These are phyloP conservation scores for Mucor racemosus DNA, from an alignment of 371 early-diverging fungal genomes.

Conservation along the genomic window DNA sequence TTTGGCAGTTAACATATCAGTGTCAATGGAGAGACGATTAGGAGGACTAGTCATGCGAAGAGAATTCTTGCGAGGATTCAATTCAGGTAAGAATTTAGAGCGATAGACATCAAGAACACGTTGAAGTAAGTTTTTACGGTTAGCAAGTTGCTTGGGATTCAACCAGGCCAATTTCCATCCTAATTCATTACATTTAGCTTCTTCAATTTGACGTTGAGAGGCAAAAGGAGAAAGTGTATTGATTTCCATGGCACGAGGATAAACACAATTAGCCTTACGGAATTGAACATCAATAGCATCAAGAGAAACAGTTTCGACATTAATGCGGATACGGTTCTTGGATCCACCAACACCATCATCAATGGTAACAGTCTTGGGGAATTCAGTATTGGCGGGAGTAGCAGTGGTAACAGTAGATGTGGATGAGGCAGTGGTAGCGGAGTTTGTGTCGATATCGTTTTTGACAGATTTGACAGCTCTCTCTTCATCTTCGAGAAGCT, in stretches of 20 bases:
- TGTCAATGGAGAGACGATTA: slow-evolving; percentile 25
- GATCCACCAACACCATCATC: slow-evolving; percentile 27
- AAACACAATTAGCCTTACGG: slow-evolving; percentile 50
- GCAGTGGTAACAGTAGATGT: not conserved
- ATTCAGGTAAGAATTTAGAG: slow-evolving; percentile 42
- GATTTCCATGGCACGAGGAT: slow-evolving; percentile 52
- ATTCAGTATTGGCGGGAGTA: not conserved
- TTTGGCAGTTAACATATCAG: not conserved
- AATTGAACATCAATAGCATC: slow-evolving; percentile 45
- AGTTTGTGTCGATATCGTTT: slow-evolving; percentile 4
- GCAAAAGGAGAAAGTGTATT: slow-evolving; percentile 30
- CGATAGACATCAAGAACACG: slow-evolving; percentile 55
- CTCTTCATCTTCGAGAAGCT: slow-evolving; percentile 3
- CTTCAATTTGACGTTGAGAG: slow-evolving; percentile 46
- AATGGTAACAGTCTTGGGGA: slow-evolving; percentile 36
- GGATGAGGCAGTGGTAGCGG: not conserved
- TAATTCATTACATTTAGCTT: slow-evolving; percentile 51
- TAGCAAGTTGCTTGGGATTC: slow-evolving; percentile 52
- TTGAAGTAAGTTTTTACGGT: slow-evolving; percentile 50
- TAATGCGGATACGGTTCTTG: slow-evolving; percentile 44
- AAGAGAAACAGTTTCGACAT: slow-evolving; percentile 51
- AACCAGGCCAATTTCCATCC: slow-evolving; percentile 61
- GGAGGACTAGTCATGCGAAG: slow-evolving; percentile 36
- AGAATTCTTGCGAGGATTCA: slow-evolving; percentile 46
- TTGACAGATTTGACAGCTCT: slow-evolving; percentile 2